Percentiles rank a stretch among this genome's conserved stretches.
Evolutionary conservation across 805 yeast species (phyloP).

Genomic region (Lipomyces mesembrius): DNA sequence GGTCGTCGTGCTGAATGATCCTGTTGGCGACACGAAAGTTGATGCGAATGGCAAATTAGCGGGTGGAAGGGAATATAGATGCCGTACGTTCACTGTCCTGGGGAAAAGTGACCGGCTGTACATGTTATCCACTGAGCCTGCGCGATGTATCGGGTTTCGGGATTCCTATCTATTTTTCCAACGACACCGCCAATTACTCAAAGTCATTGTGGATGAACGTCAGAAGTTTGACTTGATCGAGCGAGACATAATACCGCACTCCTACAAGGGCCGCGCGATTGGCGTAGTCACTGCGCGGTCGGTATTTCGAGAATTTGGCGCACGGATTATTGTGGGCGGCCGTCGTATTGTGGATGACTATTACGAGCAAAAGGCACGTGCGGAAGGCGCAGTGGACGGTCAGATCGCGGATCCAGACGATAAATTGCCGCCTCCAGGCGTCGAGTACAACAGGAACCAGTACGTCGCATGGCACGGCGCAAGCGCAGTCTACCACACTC

Average conservation of each 20-base stretch:
- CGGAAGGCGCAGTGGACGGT: conserved; percentile 69
- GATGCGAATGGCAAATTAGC: conserved; percentile 65
- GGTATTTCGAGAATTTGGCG: conserved; percentile 89
- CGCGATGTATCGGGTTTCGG: conserved; percentile 90
- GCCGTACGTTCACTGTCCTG: conserved; percentile 50
- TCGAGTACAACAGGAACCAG: conserved; percentile 54
- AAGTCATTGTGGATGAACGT: conserved; percentile 70
- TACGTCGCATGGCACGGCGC: conserved; percentile 62
- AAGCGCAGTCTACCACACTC: conserved; percentile 49
- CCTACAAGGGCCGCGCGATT: conserved; percentile 87
- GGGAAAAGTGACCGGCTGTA: conserved; percentile 73
- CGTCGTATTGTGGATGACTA: conserved; percentile 84
- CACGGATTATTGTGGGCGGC: conserved; percentile 79
- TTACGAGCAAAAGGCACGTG: conserved; percentile 63
- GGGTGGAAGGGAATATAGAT: conserved; percentile 75
- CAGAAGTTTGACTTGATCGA: conserved; percentile 84
- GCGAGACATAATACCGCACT: conserved; percentile 80
- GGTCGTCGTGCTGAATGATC: conserved; percentile 74
- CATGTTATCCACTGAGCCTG: conserved; percentile 96
- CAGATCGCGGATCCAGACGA: conserved; percentile 73
- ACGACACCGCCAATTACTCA: conserved; percentile 75
- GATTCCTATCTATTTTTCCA: conserved; percentile 90
- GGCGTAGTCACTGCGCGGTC: conserved; percentile 90
- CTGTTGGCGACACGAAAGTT: conserved; percentile 76
- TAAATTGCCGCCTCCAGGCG: conserved; percentile 50